Evolutionary conservation across 1,284 basidiomycete species (phyloP), one percentile per base, ranked within the genome.

Genomic region (Kwoniella shivajii): DNA sequence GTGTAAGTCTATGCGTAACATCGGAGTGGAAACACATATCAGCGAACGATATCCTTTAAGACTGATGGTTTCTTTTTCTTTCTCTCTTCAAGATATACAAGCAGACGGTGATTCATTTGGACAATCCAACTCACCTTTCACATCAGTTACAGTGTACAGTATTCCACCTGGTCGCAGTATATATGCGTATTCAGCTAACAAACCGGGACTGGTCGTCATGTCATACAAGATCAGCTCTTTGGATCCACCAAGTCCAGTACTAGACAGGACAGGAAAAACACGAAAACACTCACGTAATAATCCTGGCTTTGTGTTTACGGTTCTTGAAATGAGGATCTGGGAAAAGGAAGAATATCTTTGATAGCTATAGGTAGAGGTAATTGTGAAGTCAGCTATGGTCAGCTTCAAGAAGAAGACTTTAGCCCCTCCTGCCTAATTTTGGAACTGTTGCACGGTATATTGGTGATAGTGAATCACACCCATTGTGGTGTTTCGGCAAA

Each of bases 271-370:
- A 18, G 16, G 29, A 18, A 36, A 33, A 39, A 16, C 27, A 31
- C 31, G 36, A 33, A 10, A 20, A 33, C 26, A 63, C 78, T 58
- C 49, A 80, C 78, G 93, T 96, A 70, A 97, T 93, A 73, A 98
- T 98, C 65, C 82, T 88, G 81, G 76, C 95, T 80, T 99, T 99
- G 82, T 98, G 95, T 77, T 99, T 99, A 67, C 94, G 87, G 18
- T 85, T 84, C 78, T 99, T 99, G 84, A 99, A 99, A 78, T 99
- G 96, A 0, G 96, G 96, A 78, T 99, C 96, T 31, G 96, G 96
- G 78, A 98, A 99, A 59, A 99, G 85, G 82, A 99, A 98, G 81
- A 99, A 99, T 60, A 99, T 84, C 60, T 96, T 89, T 31, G 88
- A 87, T 47, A 97, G 82, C 65, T 82, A 63, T 16, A 18, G 18